Conservation (phyloP, 768 basidiomycete species). For the Termitomyces sp. region DNA sequence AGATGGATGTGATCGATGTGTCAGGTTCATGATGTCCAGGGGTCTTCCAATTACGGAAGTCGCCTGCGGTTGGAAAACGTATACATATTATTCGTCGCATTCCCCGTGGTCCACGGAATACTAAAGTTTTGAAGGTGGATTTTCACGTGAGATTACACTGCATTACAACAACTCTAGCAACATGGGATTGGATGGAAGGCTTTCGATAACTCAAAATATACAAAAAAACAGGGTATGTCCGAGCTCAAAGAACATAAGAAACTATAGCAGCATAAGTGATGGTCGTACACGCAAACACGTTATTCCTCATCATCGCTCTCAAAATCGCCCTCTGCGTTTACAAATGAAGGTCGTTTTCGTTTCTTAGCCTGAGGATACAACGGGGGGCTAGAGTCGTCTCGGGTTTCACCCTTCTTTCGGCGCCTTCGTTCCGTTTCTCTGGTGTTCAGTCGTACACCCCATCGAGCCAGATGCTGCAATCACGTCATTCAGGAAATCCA, state of each 20-base stretch:
- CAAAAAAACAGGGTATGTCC: neutral
- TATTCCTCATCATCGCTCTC: neutral
- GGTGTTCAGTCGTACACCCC: conserved; percentile 56
- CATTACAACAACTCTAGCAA: too few relatives aligned
- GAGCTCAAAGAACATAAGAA: neutral
- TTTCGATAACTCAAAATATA: neutral
- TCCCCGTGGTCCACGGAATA: too few relatives aligned
- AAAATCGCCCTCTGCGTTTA: neutral
- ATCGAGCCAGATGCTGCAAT: conserved; percentile 45
- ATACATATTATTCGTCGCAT: too few relatives aligned
- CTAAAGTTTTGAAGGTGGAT: too few relatives aligned
- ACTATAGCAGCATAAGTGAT: neutral
- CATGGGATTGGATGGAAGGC: neutral
- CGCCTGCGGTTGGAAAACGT: too few relatives aligned
- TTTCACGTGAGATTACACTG: too few relatives aligned
- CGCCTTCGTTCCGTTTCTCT: conserved; percentile 56
- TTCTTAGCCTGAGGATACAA: neutral
- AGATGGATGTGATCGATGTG: too few relatives aligned
- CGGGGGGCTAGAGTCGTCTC: neutral
- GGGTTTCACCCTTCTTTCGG: conserved; percentile 30
- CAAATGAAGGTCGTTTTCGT: neutral
- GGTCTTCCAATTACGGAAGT: too few relatives aligned
- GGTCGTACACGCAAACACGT: neutral
- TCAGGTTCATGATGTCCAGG: too few relatives aligned
- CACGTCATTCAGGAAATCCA: neutral